phyloP scores from a whole-genome alignment of 805 yeast genomes.

The Spathaspora hagerdaliae region DNA sequence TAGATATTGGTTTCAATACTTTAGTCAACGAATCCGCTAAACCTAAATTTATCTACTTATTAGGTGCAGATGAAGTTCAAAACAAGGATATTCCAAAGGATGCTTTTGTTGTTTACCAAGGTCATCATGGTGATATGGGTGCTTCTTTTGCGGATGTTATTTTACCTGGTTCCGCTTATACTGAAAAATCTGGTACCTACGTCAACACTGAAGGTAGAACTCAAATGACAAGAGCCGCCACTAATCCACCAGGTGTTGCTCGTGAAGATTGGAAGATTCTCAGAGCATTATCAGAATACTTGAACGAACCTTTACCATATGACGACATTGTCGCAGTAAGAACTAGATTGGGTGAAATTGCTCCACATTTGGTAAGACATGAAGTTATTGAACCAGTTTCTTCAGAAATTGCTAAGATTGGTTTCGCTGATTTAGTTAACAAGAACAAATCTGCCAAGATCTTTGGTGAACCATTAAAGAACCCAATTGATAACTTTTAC shows the following conservation, averaged over 20 bases:
- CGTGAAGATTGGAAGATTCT: conserved; percentile 90
- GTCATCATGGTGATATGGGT: conserved; percentile 89
- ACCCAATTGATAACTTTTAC: conserved; percentile 79
- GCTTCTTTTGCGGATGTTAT: conserved; percentile 86
- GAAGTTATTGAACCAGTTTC: conserved; percentile 71
- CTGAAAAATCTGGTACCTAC: conserved; percentile 80
- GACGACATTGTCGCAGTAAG: conserved; percentile 68
- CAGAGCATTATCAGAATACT: conserved; percentile 77
- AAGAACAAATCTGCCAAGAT: conserved; percentile 38
- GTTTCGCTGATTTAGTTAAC: conserved; percentile 43
- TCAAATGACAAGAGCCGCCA: conserved; percentile 81
- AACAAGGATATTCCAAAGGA: conserved; percentile 71
- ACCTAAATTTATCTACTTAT: conserved; percentile 74
- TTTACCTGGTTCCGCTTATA: conserved; percentile 84
- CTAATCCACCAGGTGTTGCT: conserved; percentile 83
- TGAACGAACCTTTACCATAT: conserved; percentile 68
- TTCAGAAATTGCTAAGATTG: conserved; percentile 51
- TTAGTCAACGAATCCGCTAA: conserved; percentile 44
- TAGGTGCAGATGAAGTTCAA: conserved; percentile 80
- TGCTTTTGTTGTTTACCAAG: conserved; percentile 85
- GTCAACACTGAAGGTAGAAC: conserved; percentile 90
- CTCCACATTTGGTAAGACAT: conserved; percentile 76
- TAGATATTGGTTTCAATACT: conserved; percentile 74
- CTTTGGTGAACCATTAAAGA: conserved; percentile 48
- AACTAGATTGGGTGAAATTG: conserved; percentile 66